These are phyloP conservation scores for Penicillium nordicum DNA, from an alignment of 2,329 filamentous ascomycete genomes.

Conservation along the genomic window DNA sequence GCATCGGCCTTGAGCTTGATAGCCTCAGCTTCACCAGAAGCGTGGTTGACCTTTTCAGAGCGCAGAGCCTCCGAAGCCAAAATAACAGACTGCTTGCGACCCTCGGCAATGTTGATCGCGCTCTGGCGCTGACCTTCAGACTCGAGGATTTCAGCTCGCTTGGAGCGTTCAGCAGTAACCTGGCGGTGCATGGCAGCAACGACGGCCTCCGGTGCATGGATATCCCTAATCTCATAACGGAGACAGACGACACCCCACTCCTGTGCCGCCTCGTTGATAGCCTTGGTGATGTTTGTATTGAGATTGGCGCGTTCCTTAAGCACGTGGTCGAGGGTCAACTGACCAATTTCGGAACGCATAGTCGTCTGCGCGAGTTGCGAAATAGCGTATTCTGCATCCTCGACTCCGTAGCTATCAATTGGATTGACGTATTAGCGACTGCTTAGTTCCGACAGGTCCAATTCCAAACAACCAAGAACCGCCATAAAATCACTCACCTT, in stretches of 20 bases:
- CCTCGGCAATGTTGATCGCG: slow-evolving; percentile 98
- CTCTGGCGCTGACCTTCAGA: slow-evolving; percentile 95
- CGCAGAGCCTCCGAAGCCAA: slow-evolving; percentile 88
- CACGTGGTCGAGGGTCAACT: slow-evolving; percentile 93
- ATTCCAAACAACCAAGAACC: not conserved
- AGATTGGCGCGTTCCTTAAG: slow-evolving; percentile 94
- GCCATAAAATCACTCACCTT: slow-evolving; percentile 56
- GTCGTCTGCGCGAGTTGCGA: slow-evolving; percentile 97
- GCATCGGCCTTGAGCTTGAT: slow-evolving; percentile 82
- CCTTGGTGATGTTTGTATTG: slow-evolving; percentile 97
- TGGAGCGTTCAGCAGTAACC: slow-evolving; percentile 93
- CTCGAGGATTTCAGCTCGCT: slow-evolving; percentile 95
- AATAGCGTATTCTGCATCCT: slow-evolving; percentile 98
- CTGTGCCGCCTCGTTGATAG: slow-evolving; percentile 95
- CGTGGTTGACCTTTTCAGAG: slow-evolving; percentile 89
- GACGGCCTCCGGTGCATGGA: slow-evolving; percentile 89
- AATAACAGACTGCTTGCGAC: slow-evolving; percentile 94
- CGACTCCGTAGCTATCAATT: slow-evolving; percentile 77
- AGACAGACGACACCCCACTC: slow-evolving; percentile 96
- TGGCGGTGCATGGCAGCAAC: slow-evolving; percentile 98
- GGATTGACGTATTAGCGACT: not conserved
- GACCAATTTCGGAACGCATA: slow-evolving; percentile 97
- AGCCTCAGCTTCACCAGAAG: slow-evolving; percentile 88
- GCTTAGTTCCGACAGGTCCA: not conserved
- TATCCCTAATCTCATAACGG: slow-evolving; percentile 96